phyloP scores from a whole-genome alignment of 78 protist genomes.

The Emiliania huxleyi region DNA sequence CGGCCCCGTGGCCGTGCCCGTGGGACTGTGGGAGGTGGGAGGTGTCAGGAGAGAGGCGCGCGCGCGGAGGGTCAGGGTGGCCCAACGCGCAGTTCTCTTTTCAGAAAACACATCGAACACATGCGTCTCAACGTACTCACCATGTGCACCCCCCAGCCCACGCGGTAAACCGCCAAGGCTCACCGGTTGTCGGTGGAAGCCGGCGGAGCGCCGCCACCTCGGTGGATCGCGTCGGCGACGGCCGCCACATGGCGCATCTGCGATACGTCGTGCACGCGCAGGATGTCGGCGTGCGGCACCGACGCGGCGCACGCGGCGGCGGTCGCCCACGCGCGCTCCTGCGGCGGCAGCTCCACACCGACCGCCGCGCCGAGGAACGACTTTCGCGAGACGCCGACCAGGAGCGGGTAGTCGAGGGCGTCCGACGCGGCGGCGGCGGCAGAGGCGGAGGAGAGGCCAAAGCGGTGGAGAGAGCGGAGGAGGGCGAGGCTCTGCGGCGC shows the following conservation, averaged over 20 bases:
- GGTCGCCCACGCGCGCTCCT: background rate
- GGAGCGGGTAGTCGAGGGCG: slow-evolving; percentile 36
- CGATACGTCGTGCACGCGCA: background rate
- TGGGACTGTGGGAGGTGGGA: no score
- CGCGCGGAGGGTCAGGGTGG: no score
- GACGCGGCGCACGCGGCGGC: background rate
- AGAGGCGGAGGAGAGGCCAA: background rate
- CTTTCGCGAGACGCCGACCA: slow-evolving; percentile 73
- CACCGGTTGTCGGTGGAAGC: no score
- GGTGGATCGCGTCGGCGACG: background rate
- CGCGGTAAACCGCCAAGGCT: no score
- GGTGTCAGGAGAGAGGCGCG: no score
- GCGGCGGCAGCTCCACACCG: background rate
- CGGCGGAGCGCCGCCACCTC: background rate
- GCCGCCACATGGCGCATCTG: background rate
- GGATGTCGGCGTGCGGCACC: background rate
- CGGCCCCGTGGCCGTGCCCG: no score
- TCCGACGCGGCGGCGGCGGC: no score
- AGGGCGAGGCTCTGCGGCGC: slow-evolving; percentile 50
- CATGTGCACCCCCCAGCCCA: no score
- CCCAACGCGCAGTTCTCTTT: no score
- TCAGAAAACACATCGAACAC: no score
- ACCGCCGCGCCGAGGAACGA: slow-evolving; percentile 55
- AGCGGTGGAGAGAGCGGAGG: background rate
- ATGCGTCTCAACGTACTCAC: no score